Evolutionary conservation across 495 filamentous ascomycete species (phyloP).

Genomic region (Evansstolkia leycettana): DNA sequence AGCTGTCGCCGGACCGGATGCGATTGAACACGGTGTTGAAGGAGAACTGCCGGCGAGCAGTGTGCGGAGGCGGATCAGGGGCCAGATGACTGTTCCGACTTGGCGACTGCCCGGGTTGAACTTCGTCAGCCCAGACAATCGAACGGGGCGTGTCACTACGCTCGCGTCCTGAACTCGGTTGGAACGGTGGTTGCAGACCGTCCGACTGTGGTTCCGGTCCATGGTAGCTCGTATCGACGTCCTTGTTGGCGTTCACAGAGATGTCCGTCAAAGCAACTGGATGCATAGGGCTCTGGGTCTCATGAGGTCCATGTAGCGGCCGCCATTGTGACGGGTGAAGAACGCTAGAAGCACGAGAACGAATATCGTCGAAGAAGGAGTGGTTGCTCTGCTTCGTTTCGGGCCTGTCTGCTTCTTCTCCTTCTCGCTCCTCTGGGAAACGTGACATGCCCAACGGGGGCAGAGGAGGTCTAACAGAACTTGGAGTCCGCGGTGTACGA

Average conservation of each 20-base stretch:
- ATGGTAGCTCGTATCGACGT: slow-evolving; percentile 28
- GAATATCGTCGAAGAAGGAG: slow-evolving; percentile 47
- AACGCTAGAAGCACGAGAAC: slow-evolving; percentile 31
- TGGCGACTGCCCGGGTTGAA: slow-evolving; percentile 6
- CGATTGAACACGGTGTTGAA: slow-evolving; percentile 72
- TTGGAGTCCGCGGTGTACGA: slow-evolving; percentile 16
- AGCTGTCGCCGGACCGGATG: slow-evolving; percentile 21
- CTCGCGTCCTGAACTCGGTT: slow-evolving; percentile 2
- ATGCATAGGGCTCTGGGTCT: slow-evolving; percentile 26
- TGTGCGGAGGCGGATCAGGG: slow-evolving; percentile 18
- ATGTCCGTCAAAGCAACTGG: slow-evolving; percentile 51
- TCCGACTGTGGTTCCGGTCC: slow-evolving; percentile 5
- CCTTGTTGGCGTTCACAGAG: slow-evolving; percentile 39
- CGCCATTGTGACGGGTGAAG: slow-evolving; percentile 21
- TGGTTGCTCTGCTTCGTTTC: slow-evolving; percentile 20
- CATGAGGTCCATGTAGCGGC: slow-evolving; percentile 19
- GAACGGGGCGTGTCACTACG: slow-evolving; percentile 24
- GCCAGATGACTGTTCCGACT: slow-evolving; percentile 2
- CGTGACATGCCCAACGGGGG: slow-evolving; percentile 82
- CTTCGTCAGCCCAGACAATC: slow-evolving; percentile 29
- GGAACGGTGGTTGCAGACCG: slow-evolving; percentile 10
- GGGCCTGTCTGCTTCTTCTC: slow-evolving; percentile 12
- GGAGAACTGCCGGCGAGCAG: slow-evolving; percentile 68
- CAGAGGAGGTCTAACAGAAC: slow-evolving; percentile 42
- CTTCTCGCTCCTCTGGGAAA: slow-evolving; percentile 54